phyloP scores from a whole-genome alignment of 2,329 filamentous ascomycete species.

The Polychaeton citri region DNA sequence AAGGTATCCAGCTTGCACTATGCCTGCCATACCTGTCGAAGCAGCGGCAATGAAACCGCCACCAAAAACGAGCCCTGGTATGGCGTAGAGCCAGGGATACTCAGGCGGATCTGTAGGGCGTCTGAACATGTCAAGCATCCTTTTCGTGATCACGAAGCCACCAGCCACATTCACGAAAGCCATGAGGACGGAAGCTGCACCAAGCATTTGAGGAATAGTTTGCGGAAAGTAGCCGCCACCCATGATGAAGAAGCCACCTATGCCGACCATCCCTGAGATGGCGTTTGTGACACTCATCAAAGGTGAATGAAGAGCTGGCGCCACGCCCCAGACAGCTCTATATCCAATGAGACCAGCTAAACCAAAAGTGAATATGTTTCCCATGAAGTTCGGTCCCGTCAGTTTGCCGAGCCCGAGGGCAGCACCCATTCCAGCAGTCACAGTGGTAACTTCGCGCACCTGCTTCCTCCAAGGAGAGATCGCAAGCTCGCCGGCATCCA shows the following conservation, averaged over 20 bases:
- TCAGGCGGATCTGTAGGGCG: constrained; percentile 75
- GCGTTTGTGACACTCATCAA: constrained; percentile 91
- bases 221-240: constrained; percentile 66
- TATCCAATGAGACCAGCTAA: constrained; percentile 79
- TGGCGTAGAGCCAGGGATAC: constrained; percentile 74
- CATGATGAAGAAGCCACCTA: constrained; percentile 80
- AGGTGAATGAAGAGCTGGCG: constrained; percentile 71
- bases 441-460: constrained; percentile 57
- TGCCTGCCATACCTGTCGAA: constrained; percentile 65
- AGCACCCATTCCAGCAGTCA: constrained; percentile 67
- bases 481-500: constrained; percentile 47
- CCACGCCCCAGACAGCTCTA: constrained; percentile 76
- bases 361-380: constrained; percentile 72
- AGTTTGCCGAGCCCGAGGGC: constrained; percentile 65
- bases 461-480: constrained; percentile 74
- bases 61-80: constrained; percentile 64
- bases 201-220: constrained; percentile 66
- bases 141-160: constrained; percentile 81
- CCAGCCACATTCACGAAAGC: constrained; percentile 83
- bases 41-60: constrained; percentile 71
- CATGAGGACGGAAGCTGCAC: constrained; percentile 65
- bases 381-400: constrained; percentile 75
- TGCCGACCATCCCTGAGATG: constrained; percentile 77
- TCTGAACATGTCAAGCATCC: constrained; percentile 89
- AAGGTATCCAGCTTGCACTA: constrained; percentile 79